These are phyloP conservation scores for Malassezia furfur DNA, from an alignment of 1,284 basidiomycete species.

Conservation along the genomic window DNA sequence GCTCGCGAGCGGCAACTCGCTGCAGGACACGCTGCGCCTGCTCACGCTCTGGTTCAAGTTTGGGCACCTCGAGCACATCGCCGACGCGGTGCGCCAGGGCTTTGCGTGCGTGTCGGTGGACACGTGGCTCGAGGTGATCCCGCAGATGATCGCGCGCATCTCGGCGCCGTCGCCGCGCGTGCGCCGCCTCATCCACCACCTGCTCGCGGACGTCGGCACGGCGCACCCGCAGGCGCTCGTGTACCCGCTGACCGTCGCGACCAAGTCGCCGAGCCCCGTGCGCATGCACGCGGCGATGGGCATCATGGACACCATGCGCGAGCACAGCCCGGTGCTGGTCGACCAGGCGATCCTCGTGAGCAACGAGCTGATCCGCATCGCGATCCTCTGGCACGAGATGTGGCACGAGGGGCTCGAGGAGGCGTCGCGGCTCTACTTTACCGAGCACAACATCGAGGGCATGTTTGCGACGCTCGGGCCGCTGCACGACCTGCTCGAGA, in stretches of 20 bases:
- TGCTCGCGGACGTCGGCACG: constrained; percentile 85
- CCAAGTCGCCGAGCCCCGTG: constrained; percentile 78
- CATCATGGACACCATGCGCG: constrained; percentile 89
- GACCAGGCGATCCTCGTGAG: constrained; percentile 86
- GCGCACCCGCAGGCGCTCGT: constrained; percentile 96
- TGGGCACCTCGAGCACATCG: constrained; percentile 81
- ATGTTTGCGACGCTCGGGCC: constrained; percentile 95
- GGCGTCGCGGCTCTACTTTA: constrained; percentile 91
- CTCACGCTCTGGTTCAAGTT: constrained; percentile 98
- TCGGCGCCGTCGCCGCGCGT: constrained; percentile 85
- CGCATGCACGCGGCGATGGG: constrained; percentile 73
- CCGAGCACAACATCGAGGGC: constrained; percentile 94
- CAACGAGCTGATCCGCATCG: constrained; percentile 90
- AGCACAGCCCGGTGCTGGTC: constrained; percentile 80
- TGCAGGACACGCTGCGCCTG: constrained; percentile 88
- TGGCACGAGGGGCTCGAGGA: constrained; percentile 99
- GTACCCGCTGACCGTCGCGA: constrained; percentile 94
- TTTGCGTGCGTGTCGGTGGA: constrained; percentile 86
- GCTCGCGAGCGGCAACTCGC: constrained; percentile 70
- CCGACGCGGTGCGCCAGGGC: constrained; percentile 76
- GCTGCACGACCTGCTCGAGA: constrained; percentile 84
- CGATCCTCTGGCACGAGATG: constrained; percentile 96
- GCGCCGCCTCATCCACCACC: constrained; percentile 75
- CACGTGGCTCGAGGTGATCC: constrained; percentile 97
- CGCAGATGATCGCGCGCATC: constrained; percentile 97